A percentile compares a stretch with the other conserved stretches of the same genome.
These are phyloP conservation scores for Detonula confervacea DNA, from an alignment of 352 stramenopile genomes.

Conservation along the genomic window DNA sequence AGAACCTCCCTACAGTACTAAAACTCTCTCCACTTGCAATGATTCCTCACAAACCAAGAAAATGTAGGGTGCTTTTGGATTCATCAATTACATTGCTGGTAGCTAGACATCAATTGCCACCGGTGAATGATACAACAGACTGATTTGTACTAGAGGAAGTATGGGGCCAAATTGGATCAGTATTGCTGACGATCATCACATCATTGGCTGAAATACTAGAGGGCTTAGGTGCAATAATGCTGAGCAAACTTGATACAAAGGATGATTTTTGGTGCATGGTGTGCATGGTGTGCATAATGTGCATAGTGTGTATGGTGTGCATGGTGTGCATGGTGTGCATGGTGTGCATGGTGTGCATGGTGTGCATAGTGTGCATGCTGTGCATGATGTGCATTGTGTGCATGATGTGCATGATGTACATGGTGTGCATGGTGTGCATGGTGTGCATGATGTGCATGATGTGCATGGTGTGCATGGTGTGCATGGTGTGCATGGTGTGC, in stretches of 20 bases:
- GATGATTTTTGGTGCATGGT: constrained; percentile 30
- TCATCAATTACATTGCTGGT: constrained; percentile 19
- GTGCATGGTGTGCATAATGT: neutral
- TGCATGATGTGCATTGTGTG: constrained; percentile 17
- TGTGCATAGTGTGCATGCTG: constrained; percentile 12
- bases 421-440: constrained; percentile 9
- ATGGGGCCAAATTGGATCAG: constrained; percentile 17
- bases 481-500: constrained; percentile 12
- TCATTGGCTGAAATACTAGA: too few species aligned
- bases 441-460: constrained; percentile 13
- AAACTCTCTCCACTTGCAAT: constrained; percentile 31
- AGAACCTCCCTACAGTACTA: neutral
- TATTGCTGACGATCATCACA: constrained; percentile 26
- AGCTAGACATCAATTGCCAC: constrained; percentile 2
- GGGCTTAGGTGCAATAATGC: too few species aligned
- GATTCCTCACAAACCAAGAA: constrained; percentile 25
- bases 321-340: constrained; percentile 22
- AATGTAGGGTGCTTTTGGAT: constrained; percentile 17
- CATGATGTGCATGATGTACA: constrained; percentile 12
- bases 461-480: constrained; percentile 18
- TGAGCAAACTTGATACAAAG: constrained; percentile 24
- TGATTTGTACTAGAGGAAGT: constrained; percentile 6
- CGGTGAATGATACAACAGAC: constrained; percentile 32
- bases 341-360: constrained; percentile 14
- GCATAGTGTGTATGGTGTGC: constrained; percentile 9